Evolutionary conservation across 2,329 filamentous ascomycete genomes (phyloP).

Genomic region (Teratosphaeria pseudoeucalypti): DNA sequence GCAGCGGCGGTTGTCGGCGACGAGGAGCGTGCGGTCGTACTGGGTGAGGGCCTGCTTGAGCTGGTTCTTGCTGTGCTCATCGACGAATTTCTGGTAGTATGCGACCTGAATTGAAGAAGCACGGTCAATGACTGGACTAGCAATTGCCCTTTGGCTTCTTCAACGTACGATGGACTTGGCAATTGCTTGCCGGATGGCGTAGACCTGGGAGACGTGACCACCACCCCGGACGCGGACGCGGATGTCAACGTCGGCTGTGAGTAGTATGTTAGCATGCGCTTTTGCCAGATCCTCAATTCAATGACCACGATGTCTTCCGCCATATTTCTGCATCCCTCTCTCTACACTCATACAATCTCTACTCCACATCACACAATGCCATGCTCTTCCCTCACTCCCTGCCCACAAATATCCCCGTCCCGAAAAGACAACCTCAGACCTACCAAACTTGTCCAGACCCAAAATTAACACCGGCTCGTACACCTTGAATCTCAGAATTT

Average conservation of each 20-base stretch:
- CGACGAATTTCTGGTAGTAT: slow-evolving; percentile 99
- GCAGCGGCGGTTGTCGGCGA: slow-evolving; percentile 97
- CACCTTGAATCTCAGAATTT: slow-evolving; percentile 98
- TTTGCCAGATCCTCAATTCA: background rate
- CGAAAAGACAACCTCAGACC: slow-evolving; percentile 12
- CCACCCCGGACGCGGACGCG: slow-evolving; percentile 91
- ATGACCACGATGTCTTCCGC: background rate
- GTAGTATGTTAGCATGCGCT: slow-evolving; percentile 12
- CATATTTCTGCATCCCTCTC: background rate
- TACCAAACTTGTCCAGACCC: slow-evolving; percentile 89
- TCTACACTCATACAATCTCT: background rate
- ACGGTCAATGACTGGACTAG: background rate
- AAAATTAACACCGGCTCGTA: slow-evolving; percentile 98
- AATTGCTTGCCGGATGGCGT: slow-evolving; percentile 98
- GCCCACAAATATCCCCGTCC: background rate
- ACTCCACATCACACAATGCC: background rate
- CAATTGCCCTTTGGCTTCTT: background rate
- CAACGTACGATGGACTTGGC: slow-evolving; percentile 71
- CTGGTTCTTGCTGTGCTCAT: slow-evolving; percentile 99
- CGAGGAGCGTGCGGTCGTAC: slow-evolving; percentile 94
- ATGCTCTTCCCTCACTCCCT: background rate
- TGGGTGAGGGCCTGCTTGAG: slow-evolving; percentile 93
- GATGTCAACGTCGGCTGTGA: slow-evolving; percentile 74
- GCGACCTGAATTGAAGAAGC: slow-evolving; percentile 43
- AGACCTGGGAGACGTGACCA: slow-evolving; percentile 96